phyloP scores from a whole-genome alignment of 129 eudicot genomes.

The Smallanthus sonchifolius region DNA sequence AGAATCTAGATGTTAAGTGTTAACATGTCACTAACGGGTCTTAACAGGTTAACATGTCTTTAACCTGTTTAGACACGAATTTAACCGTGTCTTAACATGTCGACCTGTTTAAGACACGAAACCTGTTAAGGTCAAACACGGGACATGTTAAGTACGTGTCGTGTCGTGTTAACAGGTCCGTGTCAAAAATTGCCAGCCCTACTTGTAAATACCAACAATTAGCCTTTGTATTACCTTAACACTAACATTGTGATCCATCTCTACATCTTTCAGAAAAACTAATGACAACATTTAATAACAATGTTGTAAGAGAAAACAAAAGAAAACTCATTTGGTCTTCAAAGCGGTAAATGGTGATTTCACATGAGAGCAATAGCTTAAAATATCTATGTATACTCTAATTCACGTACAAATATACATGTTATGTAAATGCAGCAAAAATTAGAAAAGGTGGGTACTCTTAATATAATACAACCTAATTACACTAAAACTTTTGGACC shows the following conservation, averaged over 20 bases:
- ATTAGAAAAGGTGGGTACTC: background rate
- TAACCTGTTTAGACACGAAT: too few species aligned
- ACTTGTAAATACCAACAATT: background rate
- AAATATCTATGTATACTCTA: background rate
- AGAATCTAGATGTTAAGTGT: too few species aligned
- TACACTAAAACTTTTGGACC: background rate
- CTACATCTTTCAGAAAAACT: background rate
- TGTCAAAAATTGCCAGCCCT: too few species aligned
- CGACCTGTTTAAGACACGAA: too few species aligned
- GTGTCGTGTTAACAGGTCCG: too few species aligned
- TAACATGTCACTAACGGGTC: too few species aligned
- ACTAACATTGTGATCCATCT: background rate
- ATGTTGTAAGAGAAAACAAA: background rate
- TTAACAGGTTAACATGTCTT: too few species aligned
- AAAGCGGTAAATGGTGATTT: slow-evolving; percentile 1
- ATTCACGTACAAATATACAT: background rate
- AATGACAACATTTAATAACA: background rate
- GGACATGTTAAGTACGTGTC: too few species aligned
- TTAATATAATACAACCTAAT: slow-evolving; percentile 4
- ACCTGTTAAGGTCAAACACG: too few species aligned
- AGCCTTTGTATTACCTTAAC: background rate
- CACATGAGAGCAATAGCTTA: background rate
- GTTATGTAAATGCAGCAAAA: background rate
- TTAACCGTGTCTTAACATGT: too few species aligned
- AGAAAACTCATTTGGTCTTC: background rate